Evolutionary conservation across 108 stramenopile species (phyloP), one percentile per base, ranked within the genome.

Genomic region (Nitzschia sp.): DNA sequence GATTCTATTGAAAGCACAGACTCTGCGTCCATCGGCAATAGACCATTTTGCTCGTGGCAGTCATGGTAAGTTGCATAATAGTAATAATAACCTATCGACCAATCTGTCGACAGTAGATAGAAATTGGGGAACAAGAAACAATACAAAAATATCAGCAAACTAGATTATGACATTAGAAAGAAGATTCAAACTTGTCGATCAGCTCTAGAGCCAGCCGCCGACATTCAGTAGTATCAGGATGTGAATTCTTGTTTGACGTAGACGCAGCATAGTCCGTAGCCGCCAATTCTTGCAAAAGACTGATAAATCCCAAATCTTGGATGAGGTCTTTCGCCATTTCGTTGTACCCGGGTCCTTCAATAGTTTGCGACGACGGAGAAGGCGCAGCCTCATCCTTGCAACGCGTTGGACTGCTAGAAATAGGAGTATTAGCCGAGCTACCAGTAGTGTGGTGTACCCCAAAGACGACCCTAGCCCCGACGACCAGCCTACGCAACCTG

Each of bases 401-500:
- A n/a, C 28, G 34, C 8, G 2, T 41, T 3, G 35, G 15, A 6
- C 6, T 61, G n/a, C 19, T 61, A 3, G 59, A 16, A n/a, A 19
- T 17, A 52, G 22, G 9, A n/a, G 50, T 23, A 8, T 5, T 52
- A 5, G 50, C 50, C 17, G 21, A n/a, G n/a, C 21, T 52, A 52
- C n/a, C 6, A 29, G 46, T 54, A 28, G 13, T 21, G 41, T 27
- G 17, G 41, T 27, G 22, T 16, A 36, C 45, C 17, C 45, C 34
- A 47, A 58, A 58, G 1, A 77, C 46, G 17, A 77, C 58, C 1
- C 65, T 56, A 25, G 66, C 80, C 1, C 47, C 65, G 5, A 74
- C 44, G 17, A 77, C 11, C 1, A 81, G 52, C 27, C 66, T 68
- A 11, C 89, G 68, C 22, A 75, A 59, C 31, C 77, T 27, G 0